Percentiles rank a stretch among this genome's conserved stretches.
Evolutionary conservation across 257 asterid species (phyloP).

Genomic region (Paulownia fortunei): DNA sequence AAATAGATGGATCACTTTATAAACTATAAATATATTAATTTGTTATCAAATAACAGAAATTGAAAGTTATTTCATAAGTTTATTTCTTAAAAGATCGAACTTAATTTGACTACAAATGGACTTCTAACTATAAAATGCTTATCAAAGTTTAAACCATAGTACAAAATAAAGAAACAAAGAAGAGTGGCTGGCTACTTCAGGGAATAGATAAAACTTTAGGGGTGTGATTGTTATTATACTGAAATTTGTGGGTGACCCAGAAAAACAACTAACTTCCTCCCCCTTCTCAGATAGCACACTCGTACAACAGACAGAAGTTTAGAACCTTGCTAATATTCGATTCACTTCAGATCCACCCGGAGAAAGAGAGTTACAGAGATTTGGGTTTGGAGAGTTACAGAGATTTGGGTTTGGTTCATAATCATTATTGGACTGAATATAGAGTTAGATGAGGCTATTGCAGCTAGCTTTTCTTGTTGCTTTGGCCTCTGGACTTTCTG

Average conservation of each 20-base stretch:
- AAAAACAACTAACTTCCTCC: neutral
- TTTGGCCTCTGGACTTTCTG: slow-evolving; percentile 68
- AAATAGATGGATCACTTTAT: too few relatives aligned
- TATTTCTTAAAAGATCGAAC: too few relatives aligned
- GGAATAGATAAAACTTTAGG: neutral
- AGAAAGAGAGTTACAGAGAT: neutral
- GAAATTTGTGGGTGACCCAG: neutral
- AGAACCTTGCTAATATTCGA: neutral
- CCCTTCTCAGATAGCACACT: neutral
- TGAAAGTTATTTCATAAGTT: too few relatives aligned
- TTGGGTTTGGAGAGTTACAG: too few relatives aligned
- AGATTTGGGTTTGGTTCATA: too few relatives aligned
- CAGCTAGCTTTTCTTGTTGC: slow-evolving; percentile 56
- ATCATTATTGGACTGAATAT: neutral
- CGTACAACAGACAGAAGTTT: neutral
- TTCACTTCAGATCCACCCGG: neutral
- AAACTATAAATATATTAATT: too few relatives aligned
- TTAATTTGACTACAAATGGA: too few relatives aligned
- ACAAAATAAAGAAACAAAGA: neutral
- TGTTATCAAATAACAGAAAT: too few relatives aligned
- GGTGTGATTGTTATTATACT: neutral
- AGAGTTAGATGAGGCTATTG: slow-evolving; percentile 62
- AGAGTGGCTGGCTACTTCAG: neutral
- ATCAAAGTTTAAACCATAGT: neutral
- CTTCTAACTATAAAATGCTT: too few relatives aligned